Base-by-base conservation (phyloP, 1,284 basidiomycete species). In the Dichomitus squalens region DNA sequence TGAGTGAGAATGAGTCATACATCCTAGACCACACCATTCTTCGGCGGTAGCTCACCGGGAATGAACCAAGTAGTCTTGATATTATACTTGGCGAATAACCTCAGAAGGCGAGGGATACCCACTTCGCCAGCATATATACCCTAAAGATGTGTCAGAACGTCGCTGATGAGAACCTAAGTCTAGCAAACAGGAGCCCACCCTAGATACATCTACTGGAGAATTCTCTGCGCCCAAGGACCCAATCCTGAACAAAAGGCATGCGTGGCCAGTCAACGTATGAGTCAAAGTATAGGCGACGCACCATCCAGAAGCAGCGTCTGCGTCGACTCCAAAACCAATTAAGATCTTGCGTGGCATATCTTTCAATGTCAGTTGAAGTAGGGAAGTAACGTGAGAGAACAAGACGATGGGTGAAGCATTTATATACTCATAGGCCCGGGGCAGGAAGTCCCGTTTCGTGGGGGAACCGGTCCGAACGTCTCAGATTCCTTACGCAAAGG, bases 91-190 rank as follows among this genome's bases (percentile, higher is more conserved):
- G 78, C 74, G 72, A 91, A 90, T 16, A 91, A 72, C 70, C 85
- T 88, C 59, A 91, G 74, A 7, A 92, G 75, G 16, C 88, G 82
- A 2, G 81, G 84, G 0, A 80, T 76, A n/a, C 87, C 90, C 29
- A 90, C 86, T 69, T 92, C 88, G 12, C 88, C 90, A 0, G 90
- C 85, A 63, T 82, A 89, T 74, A 88, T 80, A 4, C 87, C 87
- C 84, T 83, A 52, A 16, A 39, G 9, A 18, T 5, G 2, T 7
- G 16, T 25, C 12, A 18, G 36, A 60, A 20, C 4, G 52, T 27
- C 52, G n/a, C n/a, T n/a, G n/a, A n/a, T n/a, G n/a, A n/a, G n/a
- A n/a, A n/a, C n/a, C n/a, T n/a, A n/a, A 50, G 29, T 40, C 36
- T 23, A 41, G 16, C 50, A 18, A 47, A 36, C 35, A 49, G 34